Evolutionary conservation across 352 stramenopile species (phyloP), one percentile per base, ranked within the genome.

Genomic region (Phytophthora europaea): DNA sequence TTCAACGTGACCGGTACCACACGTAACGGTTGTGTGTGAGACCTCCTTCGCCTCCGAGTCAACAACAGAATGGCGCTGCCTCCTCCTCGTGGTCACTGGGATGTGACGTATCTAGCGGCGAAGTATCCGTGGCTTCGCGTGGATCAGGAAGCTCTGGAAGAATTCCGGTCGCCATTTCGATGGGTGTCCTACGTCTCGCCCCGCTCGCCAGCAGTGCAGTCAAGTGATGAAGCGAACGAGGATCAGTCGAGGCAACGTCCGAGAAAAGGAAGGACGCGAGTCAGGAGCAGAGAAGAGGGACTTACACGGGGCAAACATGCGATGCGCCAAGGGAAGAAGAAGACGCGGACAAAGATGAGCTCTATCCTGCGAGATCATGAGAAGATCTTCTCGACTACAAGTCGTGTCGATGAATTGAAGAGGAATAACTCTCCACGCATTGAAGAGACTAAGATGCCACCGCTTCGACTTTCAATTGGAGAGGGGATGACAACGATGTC

Each of bases 91-190:
- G 72, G 57, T 40, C 65, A 58, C 15, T 92, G 84, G 85, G 87
- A 94, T 36, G 67, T 91, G 58, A 83, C 73, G 26, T 76, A 90
- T 23, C 53, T 94, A 18, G 72, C 73, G 13, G 51, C 75, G 56
- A 94, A 94, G 75, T 94, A 94, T 71, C 88, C 88, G 31, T 94
- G 88, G 88, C 78, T 94, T 52, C 86, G 82, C 54, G 80, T 93
- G 23, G 87, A 93, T 36, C 72, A 74, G 15, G 68, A 85, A 69
- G 85, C 88, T 18, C 70, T 94, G 28, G 73, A 84, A 22, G 86
- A 94, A 45, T 94, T 92, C 53, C 79, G 83, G 18, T 84, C 83
- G 50, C 85, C 83, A 7, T 93, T 93, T 40, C 33, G 79, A 10
- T 92, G 85, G 83, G 67, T 82, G 5, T 53, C 53, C 2, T 59